Evolutionary conservation across 2,329 filamentous ascomycete genomes (phyloP).

Genomic region (Aspergillus cejpii): DNA sequence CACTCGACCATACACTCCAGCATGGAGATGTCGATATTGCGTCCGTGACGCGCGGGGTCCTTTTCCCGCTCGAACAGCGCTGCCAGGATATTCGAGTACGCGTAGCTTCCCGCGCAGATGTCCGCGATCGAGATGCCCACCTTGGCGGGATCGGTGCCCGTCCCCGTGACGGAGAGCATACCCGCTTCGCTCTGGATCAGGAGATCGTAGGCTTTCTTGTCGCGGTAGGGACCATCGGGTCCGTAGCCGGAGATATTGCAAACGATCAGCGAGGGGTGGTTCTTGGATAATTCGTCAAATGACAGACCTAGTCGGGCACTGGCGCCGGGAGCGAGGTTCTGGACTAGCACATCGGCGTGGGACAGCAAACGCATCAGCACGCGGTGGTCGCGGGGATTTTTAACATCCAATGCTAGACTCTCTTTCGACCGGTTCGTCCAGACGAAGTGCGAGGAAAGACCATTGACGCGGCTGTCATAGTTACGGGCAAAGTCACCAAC

Average conservation of each 20-base stretch:
- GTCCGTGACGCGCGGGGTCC: slow-evolving; percentile 41
- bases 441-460: slow-evolving; percentile 50
- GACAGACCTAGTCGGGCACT: slow-evolving; percentile 45
- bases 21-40: slow-evolving; percentile 52
- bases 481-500: slow-evolving; percentile 49
- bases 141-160: slow-evolving; percentile 41
- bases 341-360: slow-evolving; percentile 48
- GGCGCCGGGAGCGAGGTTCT: slow-evolving; percentile 50
- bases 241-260: slow-evolving; percentile 53
- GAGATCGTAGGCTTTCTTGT: slow-evolving; percentile 53
- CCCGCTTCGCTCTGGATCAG: slow-evolving; percentile 52
- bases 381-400: slow-evolving; percentile 39
- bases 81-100: slow-evolving; percentile 47
- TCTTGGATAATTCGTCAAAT: slow-evolving; percentile 38
- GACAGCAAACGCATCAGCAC: slow-evolving; percentile 42
- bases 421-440: slow-evolving; percentile 53
- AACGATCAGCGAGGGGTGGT: slow-evolving; percentile 46
- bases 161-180: slow-evolving; percentile 48
- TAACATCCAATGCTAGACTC: slow-evolving; percentile 48
- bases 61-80: slow-evolving; percentile 46
- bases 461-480: slow-evolving; percentile 47
- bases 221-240: slow-evolving; percentile 45
- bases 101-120: slow-evolving; percentile 50
- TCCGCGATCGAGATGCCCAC: slow-evolving; percentile 52
- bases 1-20: slow-evolving; percentile 54